A percentile compares a stretch with the other conserved stretches of the same genome.
Conservation (phyloP, 140 eudicot species). For the Bidens hawaiensis region DNA sequence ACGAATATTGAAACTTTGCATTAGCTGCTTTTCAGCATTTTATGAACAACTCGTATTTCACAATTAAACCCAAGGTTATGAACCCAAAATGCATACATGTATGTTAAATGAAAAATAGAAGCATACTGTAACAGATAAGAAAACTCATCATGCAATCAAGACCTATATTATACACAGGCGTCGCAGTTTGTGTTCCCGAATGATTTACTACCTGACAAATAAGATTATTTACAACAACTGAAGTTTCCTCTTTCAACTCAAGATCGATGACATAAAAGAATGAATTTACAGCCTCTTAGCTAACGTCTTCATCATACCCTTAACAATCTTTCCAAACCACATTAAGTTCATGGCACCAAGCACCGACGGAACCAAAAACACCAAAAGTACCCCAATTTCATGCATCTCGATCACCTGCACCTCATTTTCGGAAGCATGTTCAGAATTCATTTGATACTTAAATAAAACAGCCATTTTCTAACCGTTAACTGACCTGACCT, state of each 20-base stretch:
- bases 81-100: neutral
- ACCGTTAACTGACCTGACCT: neutral
- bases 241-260: slow-evolving; percentile 5
- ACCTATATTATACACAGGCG: neutral
- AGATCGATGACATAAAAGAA: slow-evolving; percentile 12
- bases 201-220: neutral
- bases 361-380: slow-evolving; percentile 66
- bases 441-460: neutral
- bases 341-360: slow-evolving; percentile 82
- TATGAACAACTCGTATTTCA: slow-evolving; percentile 14
- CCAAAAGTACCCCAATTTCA: slow-evolving; percentile 64
- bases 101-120: no score
- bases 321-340: slow-evolving; percentile 95
- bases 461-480: neutral
- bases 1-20: no score
- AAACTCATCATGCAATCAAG: neutral
- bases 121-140: neutral
- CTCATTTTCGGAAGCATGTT: no score
- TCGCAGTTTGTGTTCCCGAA: neutral
- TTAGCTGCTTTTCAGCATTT: slow-evolving; percentile 9
- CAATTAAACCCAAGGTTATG: neutral
- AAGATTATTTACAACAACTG: slow-evolving; percentile 18
- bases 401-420: slow-evolving; percentile 91
- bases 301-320: slow-evolving; percentile 80
- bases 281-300: slow-evolving; percentile 50